These are phyloP conservation scores for Globisporangium orthogonon DNA, from an alignment of 352 stramenopile genomes.

Conservation along the genomic window DNA sequence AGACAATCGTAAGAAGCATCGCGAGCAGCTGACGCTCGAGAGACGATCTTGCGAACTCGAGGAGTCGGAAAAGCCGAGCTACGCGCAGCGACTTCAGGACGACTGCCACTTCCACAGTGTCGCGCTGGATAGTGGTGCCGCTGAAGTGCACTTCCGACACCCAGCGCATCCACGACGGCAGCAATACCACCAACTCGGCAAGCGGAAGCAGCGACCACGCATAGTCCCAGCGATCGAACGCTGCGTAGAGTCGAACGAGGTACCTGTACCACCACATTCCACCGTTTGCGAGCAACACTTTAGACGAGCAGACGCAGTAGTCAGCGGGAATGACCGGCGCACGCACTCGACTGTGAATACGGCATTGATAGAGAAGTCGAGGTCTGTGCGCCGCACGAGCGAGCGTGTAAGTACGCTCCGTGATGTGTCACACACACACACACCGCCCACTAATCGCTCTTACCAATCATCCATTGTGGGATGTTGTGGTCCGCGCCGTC, in stretches of 20 bases:
- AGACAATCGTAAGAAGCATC: conserved; percentile 57
- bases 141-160: neutral
- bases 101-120: conserved; percentile 17
- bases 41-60: conserved; percentile 69
- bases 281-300: neutral
- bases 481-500: conserved; percentile 20
- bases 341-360: conserved; percentile 69
- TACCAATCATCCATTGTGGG: conserved; percentile 44
- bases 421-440: neutral
- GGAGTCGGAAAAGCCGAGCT: conserved; percentile 60
- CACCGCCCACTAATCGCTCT: neutral
- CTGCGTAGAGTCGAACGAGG: conserved; percentile 47
- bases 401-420: neutral
- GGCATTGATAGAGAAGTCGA: conserved; percentile 55
- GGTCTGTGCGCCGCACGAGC: conserved; percentile 14
- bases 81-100: conserved; percentile 58
- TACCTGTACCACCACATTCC: conserved; percentile 19
- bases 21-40: conserved; percentile 62
- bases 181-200: conserved; percentile 50
- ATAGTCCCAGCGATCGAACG: conserved; percentile 61
- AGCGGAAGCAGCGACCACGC: conserved; percentile 37
- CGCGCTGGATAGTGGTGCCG: conserved; percentile 10
- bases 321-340: neutral
- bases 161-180: conserved; percentile 46
- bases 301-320: neutral